Base-by-base conservation (phyloP, 352 stramenopile genomes). In the Bremia lactucae region DNA sequence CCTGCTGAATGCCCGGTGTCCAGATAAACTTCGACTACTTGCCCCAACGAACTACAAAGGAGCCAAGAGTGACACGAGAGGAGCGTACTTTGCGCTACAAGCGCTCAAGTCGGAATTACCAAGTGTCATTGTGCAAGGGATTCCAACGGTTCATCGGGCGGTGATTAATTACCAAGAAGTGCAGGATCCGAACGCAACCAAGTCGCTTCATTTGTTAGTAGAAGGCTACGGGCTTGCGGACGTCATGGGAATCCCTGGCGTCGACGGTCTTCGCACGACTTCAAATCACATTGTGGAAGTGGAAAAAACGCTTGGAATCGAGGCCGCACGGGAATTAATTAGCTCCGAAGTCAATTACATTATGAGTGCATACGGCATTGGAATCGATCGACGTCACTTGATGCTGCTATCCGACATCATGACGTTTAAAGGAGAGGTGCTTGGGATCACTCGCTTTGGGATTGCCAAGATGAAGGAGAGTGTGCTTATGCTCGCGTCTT, bases 401-500 rank as follows among this genome's bases (percentile, higher is more conserved):
- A 95, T 98, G 69, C 72, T 99, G 31, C 65, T 99, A 31, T 97
- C 95, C 26, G 97, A 99, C 72, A 96, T 99, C 35, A 99, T 99
- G 97, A 99, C 97, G 31, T 99, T 98, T 62, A 98, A 98, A 67
- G 82, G 83, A 28, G 82, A 95, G 36, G 80, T 88, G 34, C 42
- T 94, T 25, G 83, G 72, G 46, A 95, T 91, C 53, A 94, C 73
- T 62, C 95, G 96, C 15, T 99, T 99, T 66, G 97, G 97, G 62
- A 98, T 99, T 43, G 95, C 96, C 26, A 99, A 99, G 71, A 99
- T 99, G 96, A 96, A 97, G 62, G 96, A 99, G 64, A 98, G 87
- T 47, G 96, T 99, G 36, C 72, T 99, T 26, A 99, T 99, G 92
- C 76, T 99, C 19, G 96, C 96, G 16, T 99, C 91, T 38, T 98